Conservation (phyloP, 768 basidiomycete genomes). For the Trametes gibbosa region DNA sequence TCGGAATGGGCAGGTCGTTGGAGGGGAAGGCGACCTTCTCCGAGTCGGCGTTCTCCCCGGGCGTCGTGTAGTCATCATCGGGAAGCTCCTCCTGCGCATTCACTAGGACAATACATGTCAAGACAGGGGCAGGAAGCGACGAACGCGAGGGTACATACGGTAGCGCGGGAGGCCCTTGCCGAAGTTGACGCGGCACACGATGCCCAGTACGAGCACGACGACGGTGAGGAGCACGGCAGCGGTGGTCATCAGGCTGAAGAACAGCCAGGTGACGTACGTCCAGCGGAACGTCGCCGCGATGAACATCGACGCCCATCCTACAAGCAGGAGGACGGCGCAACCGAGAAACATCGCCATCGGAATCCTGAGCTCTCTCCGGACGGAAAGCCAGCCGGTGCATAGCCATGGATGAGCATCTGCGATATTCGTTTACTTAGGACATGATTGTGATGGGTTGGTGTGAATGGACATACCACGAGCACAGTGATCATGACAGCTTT, state of each 20-base stretch:
- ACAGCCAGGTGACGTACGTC: conserved; percentile 71
- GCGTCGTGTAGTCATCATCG: conserved; percentile 33
- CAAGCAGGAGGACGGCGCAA: conserved; percentile 58
- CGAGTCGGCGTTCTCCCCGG: conserved; percentile 37
- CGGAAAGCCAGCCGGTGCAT: conserved; percentile 67
- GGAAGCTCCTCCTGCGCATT: conserved; percentile 50
- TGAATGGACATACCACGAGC: conserved; percentile 48
- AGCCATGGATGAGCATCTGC: conserved; percentile 70
- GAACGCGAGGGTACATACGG: conserved; percentile 51
- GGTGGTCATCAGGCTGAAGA: conserved; percentile 64
- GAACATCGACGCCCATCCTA: conserved; percentile 74
- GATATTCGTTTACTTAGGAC: not conserved
- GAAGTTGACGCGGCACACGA: conserved; percentile 72
- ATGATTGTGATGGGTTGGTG: no score
- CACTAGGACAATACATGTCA: conserved; percentile 37
- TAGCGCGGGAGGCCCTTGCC: conserved; percentile 69
- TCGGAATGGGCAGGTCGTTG: conserved; percentile 49
- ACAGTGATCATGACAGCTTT: conserved; percentile 54
- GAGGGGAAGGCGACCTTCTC: conserved; percentile 65
- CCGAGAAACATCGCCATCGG: conserved; percentile 64
- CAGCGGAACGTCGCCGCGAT: conserved; percentile 69
- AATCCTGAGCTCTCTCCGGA: conserved; percentile 60
- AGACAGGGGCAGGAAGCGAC: not conserved
- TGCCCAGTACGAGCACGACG: conserved; percentile 54
- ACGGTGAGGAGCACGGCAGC: conserved; percentile 58